Evolutionary conservation across 1,284 basidiomycete species (phyloP), one percentile per base, ranked within the genome.

Genomic region (Phellopilus nigrolimitatus): DNA sequence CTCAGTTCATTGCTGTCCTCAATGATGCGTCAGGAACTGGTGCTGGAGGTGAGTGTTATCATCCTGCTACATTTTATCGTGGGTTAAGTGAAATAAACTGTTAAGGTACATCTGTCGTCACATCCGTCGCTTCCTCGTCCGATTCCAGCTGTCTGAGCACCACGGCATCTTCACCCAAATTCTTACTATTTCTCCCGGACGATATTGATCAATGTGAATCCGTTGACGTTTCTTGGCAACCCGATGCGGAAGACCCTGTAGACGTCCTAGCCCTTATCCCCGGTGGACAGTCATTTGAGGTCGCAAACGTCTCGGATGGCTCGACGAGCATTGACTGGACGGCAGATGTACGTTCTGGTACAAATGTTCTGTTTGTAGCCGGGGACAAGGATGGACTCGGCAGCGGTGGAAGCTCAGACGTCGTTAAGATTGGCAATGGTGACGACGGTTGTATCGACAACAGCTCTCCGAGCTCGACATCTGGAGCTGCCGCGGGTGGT

Each of bases 361-460:
- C 53, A 5, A 27, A 43, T 31, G 34, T 57, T 12, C 38, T 57
- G 34, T 43, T 57, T 38, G 48, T 57, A 19, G 53, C 48, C 2
- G 56, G 56, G 24, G 56, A 57, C 31, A 43, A 24, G 17, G 39
- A 54, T 33, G 56, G 56, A 5, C 54, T 50, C 15, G 56, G 56
- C 10, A 33, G 42, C 5, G 56, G 56, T 19, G 56, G 56, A 6
- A 57, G 56, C 33, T 51, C 56, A 8, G 54, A 55, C 31, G 33
- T 57, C 4, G 39, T 57, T 33, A 30, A 22, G 8, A 34, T 57
- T 30, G 40, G 49, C 17, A 22, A 42, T 21, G 48, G 48, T 37
- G 38, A 37, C 25, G 28, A 37, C 25, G 47, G 42, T 42, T 58
- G 57, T 34, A 41, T 58, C 27, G 48, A 54, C 33, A 37, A 51